Percentiles rank a stretch among this genome's conserved stretches.
Conservation (phyloP, 176 grass and related monocot genomes). For the Melocanna baccifera region DNA sequence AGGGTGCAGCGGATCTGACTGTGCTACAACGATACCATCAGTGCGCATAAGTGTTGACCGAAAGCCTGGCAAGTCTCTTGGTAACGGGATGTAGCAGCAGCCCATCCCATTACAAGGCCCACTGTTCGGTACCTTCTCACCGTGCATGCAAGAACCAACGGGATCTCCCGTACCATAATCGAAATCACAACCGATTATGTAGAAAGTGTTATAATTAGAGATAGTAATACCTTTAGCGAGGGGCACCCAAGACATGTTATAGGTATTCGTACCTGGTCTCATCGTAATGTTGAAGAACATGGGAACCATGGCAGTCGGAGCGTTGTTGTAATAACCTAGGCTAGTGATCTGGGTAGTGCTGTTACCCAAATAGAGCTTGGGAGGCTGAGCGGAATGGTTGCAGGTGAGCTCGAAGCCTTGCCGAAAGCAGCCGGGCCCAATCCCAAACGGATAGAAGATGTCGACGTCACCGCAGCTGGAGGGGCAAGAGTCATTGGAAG, state of each 20-base stretch:
- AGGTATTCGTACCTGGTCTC: not conserved
- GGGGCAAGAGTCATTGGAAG: constrained; percentile 3
- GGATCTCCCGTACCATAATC: not conserved
- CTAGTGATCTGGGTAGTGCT: not conserved
- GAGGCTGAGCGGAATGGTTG: not conserved
- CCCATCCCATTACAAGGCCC: no score
- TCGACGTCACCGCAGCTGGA: not conserved
- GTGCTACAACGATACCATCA: not conserved
- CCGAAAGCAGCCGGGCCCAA: constrained; percentile 26
- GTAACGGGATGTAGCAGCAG: no score
- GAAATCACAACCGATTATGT: not conserved
- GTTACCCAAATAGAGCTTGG: not conserved
- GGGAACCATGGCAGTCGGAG: rapidly evolving
- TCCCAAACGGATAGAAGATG: constrained; percentile 28
- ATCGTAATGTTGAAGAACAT: not conserved
- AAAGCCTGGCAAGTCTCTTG: no score
- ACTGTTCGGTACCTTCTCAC: no score
- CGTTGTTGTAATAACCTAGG: no score
- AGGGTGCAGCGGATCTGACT: not conserved
- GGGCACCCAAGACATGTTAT: not conserved
- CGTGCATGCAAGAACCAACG: not conserved
- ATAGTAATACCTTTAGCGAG: not conserved
- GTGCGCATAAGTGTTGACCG: no score
- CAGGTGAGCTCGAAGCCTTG: constrained; percentile 38
- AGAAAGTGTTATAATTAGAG: rapidly evolving